Base-by-base conservation (phyloP, 768 basidiomycete species). In the Termitomyces sp. region DNA sequence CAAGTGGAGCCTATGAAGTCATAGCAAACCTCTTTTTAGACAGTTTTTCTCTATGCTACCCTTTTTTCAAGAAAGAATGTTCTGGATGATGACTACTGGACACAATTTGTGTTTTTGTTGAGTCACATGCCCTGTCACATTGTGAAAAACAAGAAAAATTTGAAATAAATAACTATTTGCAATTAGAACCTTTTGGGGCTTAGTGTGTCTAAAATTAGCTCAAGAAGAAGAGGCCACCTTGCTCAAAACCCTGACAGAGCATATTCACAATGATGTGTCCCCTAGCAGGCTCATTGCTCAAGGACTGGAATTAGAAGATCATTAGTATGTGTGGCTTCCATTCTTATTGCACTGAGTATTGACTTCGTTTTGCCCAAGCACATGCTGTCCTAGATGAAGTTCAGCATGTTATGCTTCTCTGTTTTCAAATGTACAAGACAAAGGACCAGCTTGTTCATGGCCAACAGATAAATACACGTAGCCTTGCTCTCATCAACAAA, bases 321-420 rank as follows among this genome's bases (percentile, higher is more conserved):
- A 37, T 1, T 54, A 56, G 54, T 55, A 38, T 19, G 35, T 21
- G 14, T 10, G 2, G 7, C 23, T 11, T 23, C 17, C 11, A n/a
- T 42, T 37, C 19, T 41, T 41, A 19, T 41, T 38, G n/a, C 10
- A 10, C 8, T 46, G 72, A 76, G 58, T 68, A 61, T 56, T 19
- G 63, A 0, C 58, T 73, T 2, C 66, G 72, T 0, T 58, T 56
- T 25, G 71, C 67, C 0, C 71, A 74, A 52, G 73, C 68, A 2
- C 51, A 67, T 17, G 69, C 66, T 8, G 43, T 60, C 0, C 61
- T 78, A 1, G 55, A 70, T 4, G 60, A 68, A 2, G 32, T 78
- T 16, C 67, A 70, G 0, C 58, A 59, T 2, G 54, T 62, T 16
- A 68, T 77, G 3, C 65, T 71, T 1, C 56, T 72, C 11, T 57